Base-by-base conservation (phyloP, 176 grass and related monocot species). In the Melocanna baccifera region DNA sequence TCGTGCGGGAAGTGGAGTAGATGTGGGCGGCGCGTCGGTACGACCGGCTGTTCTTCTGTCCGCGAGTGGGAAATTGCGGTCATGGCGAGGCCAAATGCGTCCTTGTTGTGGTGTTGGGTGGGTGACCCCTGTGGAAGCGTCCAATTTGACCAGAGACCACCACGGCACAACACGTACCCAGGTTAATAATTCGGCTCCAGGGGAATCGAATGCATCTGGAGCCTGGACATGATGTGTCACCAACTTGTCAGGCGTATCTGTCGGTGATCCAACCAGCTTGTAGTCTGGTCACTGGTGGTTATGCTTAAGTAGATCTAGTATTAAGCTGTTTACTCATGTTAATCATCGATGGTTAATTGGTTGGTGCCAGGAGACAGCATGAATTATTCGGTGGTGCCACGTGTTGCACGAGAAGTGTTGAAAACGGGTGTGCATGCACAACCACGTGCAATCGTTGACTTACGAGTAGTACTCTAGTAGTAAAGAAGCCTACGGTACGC, bases 1-100 rank as follows among this genome's bases (percentile, higher is more conserved):
- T 3, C 26, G 55, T n/a, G 81, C 0, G 37, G 18, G 82, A 15
- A 41, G 82, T 68, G 83, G 61, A 84, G 82, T 85, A 47, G 83
- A 68, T 15, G 77, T 9, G 20, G 52, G 25, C 29, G 12, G 30
- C 51, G 58, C 58, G 57, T 74, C 69, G 12, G 81, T 36, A n/a
- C 51, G 57, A 73, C 15, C 26, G 70, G 16, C 15, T 20, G 46
- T 19, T 61, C n/a, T 73, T 19, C 14, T 40, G 45, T n/a, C 30
- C 8, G 16, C 10, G 29, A 20, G 16, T 34, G 47, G 14, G 46
- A 34, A 34, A 74, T 30, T 50, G 48, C 22, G 46, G 41, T 5
- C 67, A 42, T 70, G n/a, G 16, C 68, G 68, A 15, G 41, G 15
- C 25, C 68, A 71, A 71, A 47, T n/a, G 53, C 39, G 37, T 4